A percentile compares a stretch with the other conserved stretches of the same genome.
Conservation (phyloP, 2,329 filamentous ascomycete species). For the Pseudocercospora cruenta region DNA sequence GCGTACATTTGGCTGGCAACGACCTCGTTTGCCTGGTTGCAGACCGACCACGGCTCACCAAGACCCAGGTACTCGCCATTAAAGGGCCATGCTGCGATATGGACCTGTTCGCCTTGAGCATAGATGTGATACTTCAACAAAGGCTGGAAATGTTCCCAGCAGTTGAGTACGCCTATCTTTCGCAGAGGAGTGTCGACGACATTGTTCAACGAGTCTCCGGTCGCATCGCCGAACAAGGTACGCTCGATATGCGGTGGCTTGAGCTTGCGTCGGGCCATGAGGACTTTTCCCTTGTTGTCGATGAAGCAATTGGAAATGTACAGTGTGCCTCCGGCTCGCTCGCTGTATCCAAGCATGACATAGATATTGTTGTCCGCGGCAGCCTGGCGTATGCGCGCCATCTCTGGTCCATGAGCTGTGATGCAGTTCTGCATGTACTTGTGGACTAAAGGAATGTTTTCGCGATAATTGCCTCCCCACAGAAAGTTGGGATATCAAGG, state of each 20-base stretch:
- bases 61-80: too few species aligned
- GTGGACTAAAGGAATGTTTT: not conserved
- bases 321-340: not conserved
- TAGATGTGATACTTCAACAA: constrained; percentile 1
- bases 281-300: not conserved
- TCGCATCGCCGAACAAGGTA: not conserved
- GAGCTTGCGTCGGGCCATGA: not conserved
- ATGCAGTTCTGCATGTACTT: not conserved
- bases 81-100: not conserved
- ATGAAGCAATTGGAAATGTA: not conserved
- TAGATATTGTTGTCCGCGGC: not conserved
- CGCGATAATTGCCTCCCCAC: not conserved
- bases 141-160: constrained; percentile 3
- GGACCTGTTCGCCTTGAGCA: not conserved
- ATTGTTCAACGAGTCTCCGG: not conserved
- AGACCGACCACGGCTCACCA: too few species aligned
- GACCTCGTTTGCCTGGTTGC: not conserved
- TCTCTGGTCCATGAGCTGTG: not conserved
- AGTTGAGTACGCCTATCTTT: not conserved
- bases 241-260: not conserved
- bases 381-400: not conserved
- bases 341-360: not conserved
- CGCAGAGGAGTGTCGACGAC: not conserved
- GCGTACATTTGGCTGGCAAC: not conserved
- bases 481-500: not conserved